Conservation (phyloP, 2,329 filamentous ascomycete genomes). For the Colletotrichum endophyticum region DNA sequence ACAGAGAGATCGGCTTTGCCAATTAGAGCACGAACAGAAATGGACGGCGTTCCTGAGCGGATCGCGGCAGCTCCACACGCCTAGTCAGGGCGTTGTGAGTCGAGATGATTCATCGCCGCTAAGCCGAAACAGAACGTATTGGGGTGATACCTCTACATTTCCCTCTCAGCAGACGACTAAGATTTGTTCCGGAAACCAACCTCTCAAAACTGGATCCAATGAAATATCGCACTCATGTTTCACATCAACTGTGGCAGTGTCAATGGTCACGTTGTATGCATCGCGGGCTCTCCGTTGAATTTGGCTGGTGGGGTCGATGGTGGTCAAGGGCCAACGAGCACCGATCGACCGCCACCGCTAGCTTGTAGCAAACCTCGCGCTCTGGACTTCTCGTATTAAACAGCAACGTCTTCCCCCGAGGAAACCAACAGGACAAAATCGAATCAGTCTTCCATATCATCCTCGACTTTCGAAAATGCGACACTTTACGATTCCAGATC, state of each 20-base stretch:
- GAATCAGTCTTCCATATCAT: neutral
- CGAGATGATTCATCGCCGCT: neutral
- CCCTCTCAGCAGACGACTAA: neutral
- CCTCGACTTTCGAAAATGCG: neutral
- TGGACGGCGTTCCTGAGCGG: neutral
- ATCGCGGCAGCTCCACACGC: neutral
- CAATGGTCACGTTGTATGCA: neutral
- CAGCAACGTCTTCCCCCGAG: neutral
- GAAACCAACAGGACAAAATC: neutral
- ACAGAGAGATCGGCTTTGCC: fast-evolving
- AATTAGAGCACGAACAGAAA: neutral
- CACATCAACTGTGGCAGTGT: neutral
- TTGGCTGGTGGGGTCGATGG: neutral
- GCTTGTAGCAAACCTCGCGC: neutral
- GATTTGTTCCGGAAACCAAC: neutral
- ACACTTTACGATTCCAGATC: conserved; percentile 25
- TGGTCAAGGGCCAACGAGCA: neutral
- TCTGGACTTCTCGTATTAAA: neutral
- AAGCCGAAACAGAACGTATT: neutral
- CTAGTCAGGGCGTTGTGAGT: neutral
- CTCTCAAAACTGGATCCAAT: neutral
- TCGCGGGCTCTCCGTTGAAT: neutral
- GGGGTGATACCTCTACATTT: neutral
- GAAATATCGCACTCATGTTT: neutral
- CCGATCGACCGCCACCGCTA: neutral